These are phyloP conservation scores for Pseudopyrenochaeta lycopersici DNA, from an alignment of 2,329 filamentous ascomycete genomes.

Conservation along the genomic window DNA sequence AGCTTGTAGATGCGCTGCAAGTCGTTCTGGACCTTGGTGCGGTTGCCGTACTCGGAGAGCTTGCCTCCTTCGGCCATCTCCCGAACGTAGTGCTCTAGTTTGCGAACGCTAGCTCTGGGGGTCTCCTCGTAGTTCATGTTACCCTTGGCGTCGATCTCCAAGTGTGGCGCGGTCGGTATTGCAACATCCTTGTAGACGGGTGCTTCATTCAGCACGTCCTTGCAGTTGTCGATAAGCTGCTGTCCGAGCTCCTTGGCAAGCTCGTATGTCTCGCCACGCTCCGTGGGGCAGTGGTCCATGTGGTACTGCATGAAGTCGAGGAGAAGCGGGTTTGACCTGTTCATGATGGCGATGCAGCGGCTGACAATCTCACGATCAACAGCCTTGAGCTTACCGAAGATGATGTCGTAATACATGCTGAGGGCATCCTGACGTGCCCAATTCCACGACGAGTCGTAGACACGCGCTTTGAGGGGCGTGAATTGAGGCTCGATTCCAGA, in stretches of 20 bases:
- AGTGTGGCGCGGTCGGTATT: conserved; percentile 88
- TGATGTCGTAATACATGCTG: conserved; percentile 99
- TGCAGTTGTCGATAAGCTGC: conserved; percentile 97
- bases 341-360: conserved; percentile 99
- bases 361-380: conserved; percentile 98
- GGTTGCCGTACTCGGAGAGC: conserved; percentile 97
- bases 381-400: conserved; percentile 91
- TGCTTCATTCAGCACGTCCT: conserved; percentile 82
- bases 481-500: conserved; percentile 94
- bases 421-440: conserved; percentile 98
- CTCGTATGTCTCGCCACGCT: conserved; percentile 96
- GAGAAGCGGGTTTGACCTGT: conserved; percentile 93
- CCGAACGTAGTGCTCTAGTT: conserved; percentile 97
- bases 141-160: conserved; percentile 89
- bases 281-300: conserved; percentile 97
- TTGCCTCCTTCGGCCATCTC: conserved; percentile 99
- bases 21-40: conserved; percentile 97
- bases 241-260: conserved; percentile 94
- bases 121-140: conserved; percentile 93
- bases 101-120: conserved; percentile 86
- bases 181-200: conserved; percentile 97
- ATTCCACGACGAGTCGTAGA: conserved; percentile 99
- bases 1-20: conserved; percentile 95
- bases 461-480: conserved; percentile 89
- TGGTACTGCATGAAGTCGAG: conserved; percentile 99